Base-by-base conservation (phyloP, 2,329 filamentous ascomycete genomes). In the Elsinoe australis region DNA sequence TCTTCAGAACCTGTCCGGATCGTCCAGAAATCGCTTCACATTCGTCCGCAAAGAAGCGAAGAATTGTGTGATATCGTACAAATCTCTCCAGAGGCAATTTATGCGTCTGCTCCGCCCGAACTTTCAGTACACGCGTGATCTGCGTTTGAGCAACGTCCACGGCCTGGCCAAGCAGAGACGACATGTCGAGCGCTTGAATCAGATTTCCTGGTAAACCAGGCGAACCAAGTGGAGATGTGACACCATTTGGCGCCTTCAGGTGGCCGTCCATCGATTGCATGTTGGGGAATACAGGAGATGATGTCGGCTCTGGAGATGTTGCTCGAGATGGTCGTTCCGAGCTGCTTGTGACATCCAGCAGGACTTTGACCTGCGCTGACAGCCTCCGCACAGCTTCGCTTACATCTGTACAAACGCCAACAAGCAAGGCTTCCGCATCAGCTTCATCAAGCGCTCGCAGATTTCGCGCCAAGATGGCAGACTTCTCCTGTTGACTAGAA, bases 261-360 rank as follows among this genome's bases (percentile, higher is more conserved):
- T 67, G 63, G 17, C 65, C 65, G 41, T 74, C 70, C 32, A 72
- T 63, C 12, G 60, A 68, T 29, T 68, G 64, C 2, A 62, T 51
- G 34, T 64, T 66, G 1, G 71, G 73, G 53, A 65, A 66, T 10
- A 68, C 63, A 12, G 74, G 72, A 1, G 19, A 71, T 54, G 49
- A 41, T 7, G 49, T 44, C n/a, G 22, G 63, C 61, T 36, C 64
- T 58, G 29, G 58, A 53, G 58, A 64, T 52, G 56, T 53, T 2
- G 64, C 58, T 2, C 70, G 48, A 3, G 55, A 57, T 24, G 51
- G 68, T 10, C 66, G 67, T 14, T 76, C 72, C 45, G 85, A 74
- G 9, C 79, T 82, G 62, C 88, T 95, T 1, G 89, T 92, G 15
- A 95, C 85, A 64, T 98, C 92, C 7, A 98, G 73, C n/a, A 98